These are phyloP conservation scores for Boechera divaricarpa DNA, from an alignment of 345 rosid species.

Conservation along the genomic window DNA sequence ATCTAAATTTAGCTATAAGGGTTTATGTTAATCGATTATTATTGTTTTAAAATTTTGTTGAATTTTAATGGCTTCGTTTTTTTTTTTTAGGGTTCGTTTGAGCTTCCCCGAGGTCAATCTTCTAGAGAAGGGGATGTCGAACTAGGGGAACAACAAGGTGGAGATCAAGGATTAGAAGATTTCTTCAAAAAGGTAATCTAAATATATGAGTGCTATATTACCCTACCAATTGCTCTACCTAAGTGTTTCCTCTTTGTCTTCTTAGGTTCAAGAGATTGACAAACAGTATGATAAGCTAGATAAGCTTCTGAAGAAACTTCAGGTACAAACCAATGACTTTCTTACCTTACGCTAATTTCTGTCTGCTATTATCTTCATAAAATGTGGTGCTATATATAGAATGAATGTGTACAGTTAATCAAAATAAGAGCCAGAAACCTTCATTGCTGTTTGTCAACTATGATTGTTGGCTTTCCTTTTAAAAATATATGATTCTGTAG, in stretches of 20 bases:
- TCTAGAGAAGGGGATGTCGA: constrained; percentile 71
- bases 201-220: background rate
- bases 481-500: constrained; percentile 3
- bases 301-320: constrained; percentile 82
- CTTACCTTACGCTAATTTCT: background rate
- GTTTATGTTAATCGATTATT: constrained; percentile 12
- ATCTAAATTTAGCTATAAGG: constrained; percentile 5
- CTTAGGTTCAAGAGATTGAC: constrained; percentile 91
- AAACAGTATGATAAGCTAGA: constrained; percentile 81
- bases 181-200: constrained; percentile 85
- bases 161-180: constrained; percentile 76
- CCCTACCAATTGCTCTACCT: background rate
- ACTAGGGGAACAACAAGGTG: constrained; percentile 57
- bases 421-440: background rate
- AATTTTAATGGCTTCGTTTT: background rate
- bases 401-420: background rate
- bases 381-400: background rate
- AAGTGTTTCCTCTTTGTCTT: constrained; percentile 32
- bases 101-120: constrained; percentile 74
- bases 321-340: constrained; percentile 52
- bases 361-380: background rate
- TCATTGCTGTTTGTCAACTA: constrained; percentile 7
- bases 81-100: constrained; percentile 74
- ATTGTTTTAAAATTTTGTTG: background rate
- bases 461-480: constrained; percentile 17